phyloP scores from a whole-genome alignment of 2,329 filamentous ascomycete species.

The Cladosporium colombiae region DNA sequence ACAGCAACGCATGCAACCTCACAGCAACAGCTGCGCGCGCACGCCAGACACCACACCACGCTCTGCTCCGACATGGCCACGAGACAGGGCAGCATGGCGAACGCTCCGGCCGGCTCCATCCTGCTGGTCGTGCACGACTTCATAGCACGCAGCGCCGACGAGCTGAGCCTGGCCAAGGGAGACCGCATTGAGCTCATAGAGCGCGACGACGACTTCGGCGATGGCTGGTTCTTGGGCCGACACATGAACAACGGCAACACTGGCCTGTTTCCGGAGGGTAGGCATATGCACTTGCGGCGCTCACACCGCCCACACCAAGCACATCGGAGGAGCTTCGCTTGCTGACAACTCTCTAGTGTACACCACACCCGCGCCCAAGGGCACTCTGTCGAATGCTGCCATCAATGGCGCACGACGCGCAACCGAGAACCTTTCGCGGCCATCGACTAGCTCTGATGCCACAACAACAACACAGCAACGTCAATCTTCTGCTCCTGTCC shows the following conservation, averaged over 20 bases:
- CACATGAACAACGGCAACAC: constrained; percentile 72
- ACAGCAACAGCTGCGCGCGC: constrained; percentile 1
- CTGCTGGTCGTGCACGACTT: constrained; percentile 83
- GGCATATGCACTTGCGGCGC: constrained; percentile 16
- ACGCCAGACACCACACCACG: background rate
- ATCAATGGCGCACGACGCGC: constrained; percentile 34
- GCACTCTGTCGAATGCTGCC: constrained; percentile 31
- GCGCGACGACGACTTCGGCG: constrained; percentile 83
- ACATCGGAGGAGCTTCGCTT: constrained; percentile 23
- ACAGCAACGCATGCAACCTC: background rate
- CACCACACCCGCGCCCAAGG: constrained; percentile 41
- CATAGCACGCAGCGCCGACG: constrained; percentile 84
- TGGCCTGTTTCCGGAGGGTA: constrained; percentile 82
- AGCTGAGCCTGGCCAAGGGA: constrained; percentile 83
- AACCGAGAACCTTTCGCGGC: constrained; percentile 28
- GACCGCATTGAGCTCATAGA: constrained; percentile 82
- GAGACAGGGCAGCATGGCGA: constrained; percentile 28
- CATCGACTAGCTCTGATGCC: constrained; percentile 19
- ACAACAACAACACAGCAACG: constrained; percentile 17
- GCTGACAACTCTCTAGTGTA: constrained; percentile 36
- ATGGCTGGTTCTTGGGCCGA: constrained; percentile 74
- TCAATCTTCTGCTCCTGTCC: constrained; percentile 16
- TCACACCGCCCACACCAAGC: background rate
- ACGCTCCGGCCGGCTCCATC: constrained; percentile 41
- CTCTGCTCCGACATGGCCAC: constrained; percentile 25